Base-by-base conservation (phyloP, 1,139 yeast species). In the Pichia sp. region DNA sequence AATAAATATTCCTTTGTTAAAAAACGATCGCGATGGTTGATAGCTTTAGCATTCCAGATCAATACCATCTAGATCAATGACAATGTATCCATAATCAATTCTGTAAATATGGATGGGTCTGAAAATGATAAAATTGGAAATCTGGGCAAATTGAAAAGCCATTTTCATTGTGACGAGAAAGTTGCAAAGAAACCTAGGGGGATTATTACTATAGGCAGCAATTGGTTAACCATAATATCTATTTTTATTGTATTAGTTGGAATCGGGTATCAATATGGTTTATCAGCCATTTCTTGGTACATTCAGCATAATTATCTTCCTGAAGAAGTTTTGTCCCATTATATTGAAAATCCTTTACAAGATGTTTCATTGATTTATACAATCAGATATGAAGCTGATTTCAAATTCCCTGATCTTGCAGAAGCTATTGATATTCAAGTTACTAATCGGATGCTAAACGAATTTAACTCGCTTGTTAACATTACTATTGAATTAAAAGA, bases 391-490 rank as follows among this genome's bases (percentile, higher is more conserved):
- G 55, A 55, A 25, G 62, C 62, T 44, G 66, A 64, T 0, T 66
- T 72, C 45, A 46, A 50, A 8, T 67, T 74, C 39, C 78, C 78
- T 0, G 80, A 75, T 51, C 54, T 74, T 28, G 61, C 61, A 1
- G 56, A 56, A 21, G 75, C 79, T 1, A 50, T 69, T 0, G 69
- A 67, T 39, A 43, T 62, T 2, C 79, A 74, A 51, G 42, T 72
- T 1, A 62, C 66, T 36, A 52, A 53, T 2, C 42, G 59, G 18
- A 35, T 54, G 33, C 36, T 41, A 4, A 28, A 30, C 9, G 36
- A 42, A 5, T 55, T 52, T 25, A 40, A 37, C 14, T 28, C 49
- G 1, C 31, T 51, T 6, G 26, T 46, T n/a, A 38, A 47, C 14
- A 44, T 42, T 25, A 44, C 48, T 15, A 32, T 56, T 26, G 49